Conservation (phyloP, 768 basidiomycete genomes). For the Leccinellum albellum region DNA sequence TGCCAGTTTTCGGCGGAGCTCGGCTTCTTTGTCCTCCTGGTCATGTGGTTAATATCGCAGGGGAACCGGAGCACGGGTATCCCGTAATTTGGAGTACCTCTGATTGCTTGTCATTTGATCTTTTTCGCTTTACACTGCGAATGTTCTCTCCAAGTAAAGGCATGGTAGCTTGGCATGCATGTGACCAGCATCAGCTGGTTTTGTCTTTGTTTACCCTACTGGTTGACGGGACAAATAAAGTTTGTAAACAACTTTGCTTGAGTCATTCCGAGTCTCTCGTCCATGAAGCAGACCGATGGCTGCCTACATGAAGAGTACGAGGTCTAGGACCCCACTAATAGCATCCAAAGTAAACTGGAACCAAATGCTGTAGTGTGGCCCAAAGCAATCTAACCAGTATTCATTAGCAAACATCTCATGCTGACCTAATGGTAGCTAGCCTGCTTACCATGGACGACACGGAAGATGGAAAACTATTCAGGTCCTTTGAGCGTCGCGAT, state of each 20-base stretch:
- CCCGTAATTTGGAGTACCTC: conserved; percentile 9
- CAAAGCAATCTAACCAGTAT: too few relatives aligned
- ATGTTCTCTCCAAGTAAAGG: neutral
- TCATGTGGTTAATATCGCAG: conserved; percentile 1
- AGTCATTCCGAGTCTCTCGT: too few relatives aligned
- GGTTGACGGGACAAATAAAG: neutral
- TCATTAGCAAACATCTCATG: neutral
- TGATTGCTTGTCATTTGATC: conserved; percentile 36
- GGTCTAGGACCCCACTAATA: neutral
- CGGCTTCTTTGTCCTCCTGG: conserved; percentile 40
- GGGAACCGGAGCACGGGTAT: neutral
- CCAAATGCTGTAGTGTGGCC: too few relatives aligned
- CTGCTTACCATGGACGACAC: conserved; percentile 28
- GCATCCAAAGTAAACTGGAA: neutral
- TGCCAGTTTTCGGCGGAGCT: conserved; percentile 56
- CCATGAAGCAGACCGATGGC: too few relatives aligned
- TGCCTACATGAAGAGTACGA: neutral
- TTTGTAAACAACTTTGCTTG: neutral
- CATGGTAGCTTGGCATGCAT: too few relatives aligned
- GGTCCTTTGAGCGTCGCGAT: conserved; percentile 57
- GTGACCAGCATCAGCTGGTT: too few relatives aligned
- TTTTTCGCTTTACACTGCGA: conserved; percentile 44
- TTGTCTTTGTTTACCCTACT: too few relatives aligned
- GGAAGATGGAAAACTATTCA: conserved; percentile 44
- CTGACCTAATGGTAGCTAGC: conserved; percentile 20